phyloP scores from a whole-genome alignment of 2,329 filamentous ascomycete species.

The Claviceps monticola region DNA sequence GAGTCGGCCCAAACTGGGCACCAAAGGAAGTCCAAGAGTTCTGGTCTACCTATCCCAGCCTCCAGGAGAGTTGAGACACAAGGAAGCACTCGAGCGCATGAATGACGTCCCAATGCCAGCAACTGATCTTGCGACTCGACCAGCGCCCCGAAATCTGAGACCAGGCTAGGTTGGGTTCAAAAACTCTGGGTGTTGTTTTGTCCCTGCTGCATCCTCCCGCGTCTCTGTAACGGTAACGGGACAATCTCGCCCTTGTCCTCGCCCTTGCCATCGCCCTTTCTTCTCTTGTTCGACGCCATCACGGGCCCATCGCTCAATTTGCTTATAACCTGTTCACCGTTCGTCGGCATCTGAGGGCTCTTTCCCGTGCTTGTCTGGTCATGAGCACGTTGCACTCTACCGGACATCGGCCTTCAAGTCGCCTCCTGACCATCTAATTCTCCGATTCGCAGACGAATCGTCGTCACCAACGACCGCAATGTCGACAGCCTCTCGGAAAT shows the following conservation, averaged over 20 bases:
- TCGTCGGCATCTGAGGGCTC: neutral
- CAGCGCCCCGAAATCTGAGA: neutral
- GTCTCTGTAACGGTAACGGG: neutral
- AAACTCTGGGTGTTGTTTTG: neutral
- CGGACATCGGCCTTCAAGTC: conserved; percentile 16
- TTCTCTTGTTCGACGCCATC: neutral
- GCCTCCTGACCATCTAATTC: conserved; percentile 13
- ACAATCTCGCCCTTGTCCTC: neutral
- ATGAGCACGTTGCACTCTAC: conserved; percentile 1
- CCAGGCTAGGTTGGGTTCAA: neutral
- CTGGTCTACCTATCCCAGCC: neutral
- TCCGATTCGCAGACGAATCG: neutral
- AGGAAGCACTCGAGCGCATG: neutral
- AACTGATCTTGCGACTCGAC: neutral
- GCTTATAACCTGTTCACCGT: neutral
- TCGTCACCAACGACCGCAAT: conserved; percentile 11
- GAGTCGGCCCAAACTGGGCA: neutral
- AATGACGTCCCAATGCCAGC: conserved; percentile 4
- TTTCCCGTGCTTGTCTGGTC: neutral
- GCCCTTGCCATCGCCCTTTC: neutral
- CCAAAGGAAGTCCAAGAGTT: neutral
- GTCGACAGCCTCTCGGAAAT: conserved; percentile 37
- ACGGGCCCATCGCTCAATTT: neutral
- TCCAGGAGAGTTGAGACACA: neutral
- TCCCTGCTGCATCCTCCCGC: neutral